phyloP scores from a whole-genome alignment of 495 filamentous ascomycete genomes.

The Hyaloscypha hepaticicola region DNA sequence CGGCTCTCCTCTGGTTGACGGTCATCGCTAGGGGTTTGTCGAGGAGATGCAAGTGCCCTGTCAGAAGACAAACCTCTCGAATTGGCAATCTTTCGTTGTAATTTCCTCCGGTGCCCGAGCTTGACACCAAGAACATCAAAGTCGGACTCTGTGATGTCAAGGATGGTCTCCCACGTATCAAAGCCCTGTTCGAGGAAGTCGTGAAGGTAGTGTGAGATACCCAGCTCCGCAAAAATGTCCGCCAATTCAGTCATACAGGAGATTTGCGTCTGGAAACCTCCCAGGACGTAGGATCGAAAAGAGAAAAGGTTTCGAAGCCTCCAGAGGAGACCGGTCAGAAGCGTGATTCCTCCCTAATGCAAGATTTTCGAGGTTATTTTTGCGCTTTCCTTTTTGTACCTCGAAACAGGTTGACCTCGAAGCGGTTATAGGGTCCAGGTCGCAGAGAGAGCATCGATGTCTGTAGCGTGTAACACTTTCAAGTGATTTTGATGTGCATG shows the following conservation, averaged over 20 bases:
- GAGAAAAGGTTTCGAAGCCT: constrained; percentile 29
- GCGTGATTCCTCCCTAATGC: background rate
- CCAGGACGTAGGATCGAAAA: constrained; percentile 33
- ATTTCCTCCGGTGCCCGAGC: constrained; percentile 66
- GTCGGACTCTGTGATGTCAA: constrained; percentile 79
- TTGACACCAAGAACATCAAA: constrained; percentile 70
- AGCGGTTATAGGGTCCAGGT: background rate
- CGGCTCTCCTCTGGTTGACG: constrained; percentile 24
- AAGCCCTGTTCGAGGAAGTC: constrained; percentile 72
- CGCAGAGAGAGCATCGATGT: constrained; percentile 15
- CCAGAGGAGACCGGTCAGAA: constrained; percentile 15
- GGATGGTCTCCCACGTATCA: constrained; percentile 75
- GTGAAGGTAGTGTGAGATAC: constrained; percentile 69
- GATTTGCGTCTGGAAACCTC: constrained; percentile 28
- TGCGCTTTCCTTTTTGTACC: background rate
- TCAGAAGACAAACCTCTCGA: constrained; percentile 56
- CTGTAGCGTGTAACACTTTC: background rate
- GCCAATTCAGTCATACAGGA: constrained; percentile 57
- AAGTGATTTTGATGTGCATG: constrained; percentile 1
- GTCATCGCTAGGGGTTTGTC: constrained; percentile 30
- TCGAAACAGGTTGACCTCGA: background rate
- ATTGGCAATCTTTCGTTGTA: constrained; percentile 56
- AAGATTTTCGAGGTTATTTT: background rate
- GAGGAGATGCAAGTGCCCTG: constrained; percentile 40
- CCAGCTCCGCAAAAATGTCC: constrained; percentile 64